Base-by-base conservation (phyloP, 495 filamentous ascomycete species). In the Bacidia gigantensis region DNA sequence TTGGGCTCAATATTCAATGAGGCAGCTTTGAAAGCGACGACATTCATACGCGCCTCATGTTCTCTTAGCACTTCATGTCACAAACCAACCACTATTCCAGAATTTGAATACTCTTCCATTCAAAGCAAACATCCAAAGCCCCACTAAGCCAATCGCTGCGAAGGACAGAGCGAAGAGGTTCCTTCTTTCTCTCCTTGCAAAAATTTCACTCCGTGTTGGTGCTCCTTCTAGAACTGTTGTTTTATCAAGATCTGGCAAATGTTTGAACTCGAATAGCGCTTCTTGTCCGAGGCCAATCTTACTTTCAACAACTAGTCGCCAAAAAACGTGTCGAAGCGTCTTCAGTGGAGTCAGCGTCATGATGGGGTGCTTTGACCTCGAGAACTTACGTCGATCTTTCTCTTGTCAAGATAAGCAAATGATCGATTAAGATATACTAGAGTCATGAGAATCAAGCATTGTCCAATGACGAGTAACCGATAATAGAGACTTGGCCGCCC, bases 241-340 rank as follows among this genome's bases (percentile, higher is more conserved):
- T 38, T 52, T 61, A 10, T 46, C 50, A 3, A 58, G 25, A 18
- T 76, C 70, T 0, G 83, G 82, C 5, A 84, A 64, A 60, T 82
- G 84, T 60, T 83, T 79, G 63, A 85, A 81, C 18, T 78, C 74
- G 54, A 82, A 83, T 38, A 63, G 59, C 1, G 72, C 73, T 60
- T 78, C 75, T 21, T 69, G 61, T n/a, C 77, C 69, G 0, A 86
- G 70, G 0, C 74, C 80, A 12, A 67, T 69, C 50, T 78, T 74
- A 38, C 71, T 67, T 42, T 81, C 69, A 3, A 79, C 71, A 26
- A 83, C 68, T 39, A 81, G 54, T 11, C 60, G 56, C 53, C 73
- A 79, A 54, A 81, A 77, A 11, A 72, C 53, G 49, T 58, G 70
- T 23, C 78, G 79, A n/a, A 75, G 64, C 10, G 67, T 55, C 61